Base-by-base conservation (phyloP, 805 yeast genomes). In the Hanseniaspora guilliermondii region DNA sequence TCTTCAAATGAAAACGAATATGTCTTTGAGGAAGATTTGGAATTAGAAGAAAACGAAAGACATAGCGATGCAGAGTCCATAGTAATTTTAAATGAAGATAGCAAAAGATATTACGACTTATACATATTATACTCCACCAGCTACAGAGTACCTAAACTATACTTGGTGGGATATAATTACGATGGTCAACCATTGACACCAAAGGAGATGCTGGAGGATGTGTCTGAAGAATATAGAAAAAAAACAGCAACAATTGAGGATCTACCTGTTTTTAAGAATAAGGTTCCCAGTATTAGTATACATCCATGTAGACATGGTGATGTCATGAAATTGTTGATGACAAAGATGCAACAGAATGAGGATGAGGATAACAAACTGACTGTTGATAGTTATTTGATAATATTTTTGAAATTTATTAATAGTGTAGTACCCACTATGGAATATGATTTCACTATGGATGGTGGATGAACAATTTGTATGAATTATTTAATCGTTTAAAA, bases 391-490 rank as follows among this genome's bases (percentile, higher is more conserved):
- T 93, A 93, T 65, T 70, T 93, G 59, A 75, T 93, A 37, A 83
- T 91, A 16, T 93, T 93, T 66, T 74, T 93, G 63, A 93, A 93
- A 69, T 93, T 93, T 64, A 91, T 93, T 47, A 85, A 97, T 8
- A 87, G 97, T 70, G 97, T 93, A 8, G 89, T 96, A 1, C 98
- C 98, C 0, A 96, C 97, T 17, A 89, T 93, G 55, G 96, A 91
- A 70, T 94, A 91, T 68, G 98, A 93, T 63, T 88, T 88, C 65
- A 93, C 98, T n/a, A 93, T 91, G 97, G 89, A 88, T 66, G 97
- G 95, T 1, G 78, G 85, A 63, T 83, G 19, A 45, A 24, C 21
- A 6, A 8, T 35, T 35, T 30, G 33, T 30, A 11, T 30, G 12
- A 12, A 30, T 27, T 27, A 27, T 27, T 6, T 8, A 8, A 27